phyloP scores from a whole-genome alignment of 805 yeast species.

The Cyberlindnera veronae region DNA sequence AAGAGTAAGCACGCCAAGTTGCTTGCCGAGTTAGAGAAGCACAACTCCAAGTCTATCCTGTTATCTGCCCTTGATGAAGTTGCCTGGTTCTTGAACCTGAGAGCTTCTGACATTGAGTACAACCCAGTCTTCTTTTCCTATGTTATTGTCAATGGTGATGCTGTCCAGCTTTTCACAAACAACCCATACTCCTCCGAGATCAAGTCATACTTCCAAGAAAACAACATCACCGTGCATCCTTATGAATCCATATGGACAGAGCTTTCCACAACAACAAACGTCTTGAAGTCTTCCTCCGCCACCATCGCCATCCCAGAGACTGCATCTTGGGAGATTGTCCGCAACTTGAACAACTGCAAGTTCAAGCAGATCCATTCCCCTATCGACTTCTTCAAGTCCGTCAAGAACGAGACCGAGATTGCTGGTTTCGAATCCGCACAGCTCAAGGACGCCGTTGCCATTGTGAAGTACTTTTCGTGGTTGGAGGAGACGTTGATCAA shows the following conservation, averaged over 20 bases:
- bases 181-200: constrained; percentile 37
- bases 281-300: constrained; percentile 20
- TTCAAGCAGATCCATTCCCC: constrained; percentile 51
- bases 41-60: constrained; percentile 45
- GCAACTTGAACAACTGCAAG: constrained; percentile 41
- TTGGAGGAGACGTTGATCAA: constrained; percentile 53
- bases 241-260: constrained; percentile 62
- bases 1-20: constrained; percentile 53
- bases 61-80: constrained; percentile 81
- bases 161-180: constrained; percentile 53
- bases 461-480: constrained; percentile 79
- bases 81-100: constrained; percentile 84
- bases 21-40: constrained; percentile 31
- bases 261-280: constrained; percentile 31
- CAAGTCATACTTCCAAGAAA: constrained; percentile 37
- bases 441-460: constrained; percentile 75
- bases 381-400: constrained; percentile 62
- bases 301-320: constrained; percentile 51
- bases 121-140: constrained; percentile 84
- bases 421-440: constrained; percentile 74
- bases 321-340: constrained; percentile 66
- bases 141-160: constrained; percentile 41
- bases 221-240: constrained; percentile 44
- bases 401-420: constrained; percentile 72
- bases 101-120: constrained; percentile 79